A percentile compares a stretch with the other conserved stretches of the same genome.
Conservation (phyloP, 352 stramenopile species). For the Plasmopara halstedii region DNA sequence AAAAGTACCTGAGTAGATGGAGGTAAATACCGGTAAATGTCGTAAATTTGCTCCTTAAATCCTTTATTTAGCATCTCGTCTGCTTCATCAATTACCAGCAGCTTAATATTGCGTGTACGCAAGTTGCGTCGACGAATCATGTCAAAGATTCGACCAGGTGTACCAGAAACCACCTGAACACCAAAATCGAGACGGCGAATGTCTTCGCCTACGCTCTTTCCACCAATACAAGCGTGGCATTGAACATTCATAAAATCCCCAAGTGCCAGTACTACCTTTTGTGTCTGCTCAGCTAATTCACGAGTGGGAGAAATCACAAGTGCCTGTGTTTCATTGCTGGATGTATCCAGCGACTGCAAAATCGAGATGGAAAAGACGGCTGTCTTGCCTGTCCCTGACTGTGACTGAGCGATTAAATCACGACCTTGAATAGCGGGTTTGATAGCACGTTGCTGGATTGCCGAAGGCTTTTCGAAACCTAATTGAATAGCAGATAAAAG, state of each 20-base stretch:
- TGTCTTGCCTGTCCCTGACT: conserved; percentile 94
- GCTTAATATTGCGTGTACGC: conserved; percentile 87
- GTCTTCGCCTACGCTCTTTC: conserved; percentile 93
- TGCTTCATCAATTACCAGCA: conserved; percentile 96
- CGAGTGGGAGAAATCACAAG: conserved; percentile 94
- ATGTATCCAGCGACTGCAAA: conserved; percentile 90
- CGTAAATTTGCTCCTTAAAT: conserved; percentile 99
- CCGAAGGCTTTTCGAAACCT: conserved; percentile 96
- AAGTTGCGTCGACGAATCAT: conserved; percentile 93
- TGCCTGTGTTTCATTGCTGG: conserved; percentile 90
- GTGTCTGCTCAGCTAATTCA: conserved; percentile 95
- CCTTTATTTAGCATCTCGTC: conserved; percentile 98
- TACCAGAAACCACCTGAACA: conserved; percentile 94
- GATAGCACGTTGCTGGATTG: conserved; percentile 98
- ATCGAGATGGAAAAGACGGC: conserved; percentile 93
- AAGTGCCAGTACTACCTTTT: conserved; percentile 92
- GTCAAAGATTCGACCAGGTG: conserved; percentile 95
- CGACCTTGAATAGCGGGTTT: conserved; percentile 92
- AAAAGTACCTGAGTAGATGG: conserved; percentile 91
- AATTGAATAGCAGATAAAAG: no score
- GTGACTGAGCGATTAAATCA: conserved; percentile 96
- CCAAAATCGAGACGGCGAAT: conserved; percentile 93
- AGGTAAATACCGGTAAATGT: conserved; percentile 94
- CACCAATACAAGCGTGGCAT: conserved; percentile 94
- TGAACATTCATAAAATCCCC: conserved; percentile 98